Evolutionary conservation across 2,329 filamentous ascomycete species (phyloP), one percentile per base, ranked within the genome.

Genomic region (Beauveria bassiana): DNA sequence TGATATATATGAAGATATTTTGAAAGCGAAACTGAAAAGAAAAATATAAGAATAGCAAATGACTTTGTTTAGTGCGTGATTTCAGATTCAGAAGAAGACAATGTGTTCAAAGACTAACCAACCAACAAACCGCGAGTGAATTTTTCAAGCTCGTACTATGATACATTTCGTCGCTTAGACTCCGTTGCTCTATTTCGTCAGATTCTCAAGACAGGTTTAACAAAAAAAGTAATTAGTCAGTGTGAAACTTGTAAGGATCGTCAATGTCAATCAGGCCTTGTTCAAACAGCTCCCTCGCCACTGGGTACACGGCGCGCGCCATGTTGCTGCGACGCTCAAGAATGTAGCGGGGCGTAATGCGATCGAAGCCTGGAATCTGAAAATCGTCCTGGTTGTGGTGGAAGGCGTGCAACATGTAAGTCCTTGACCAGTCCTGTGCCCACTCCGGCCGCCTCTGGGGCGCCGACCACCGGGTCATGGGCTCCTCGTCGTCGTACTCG

Each of bases 281-380:
- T 7, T 66, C 55, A 24, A 64, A 67, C 61, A 67, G 64, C 16
- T 64, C 51, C 22, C 58, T 62, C 1, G 62, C 65, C 3, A 66
- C 45, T 2, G 62, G 64, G 24, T 67, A 67, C 16, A 65, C 58
- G 8, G 65, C 65, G 2, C 59, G 49, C 2, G 65, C 65, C 42
- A 65, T 66, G 31, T 66, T 66, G 18, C 66, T 67, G 46, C 47
- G 43, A 38, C 65, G 55, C 42, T 61, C 58, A 38, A 67, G 54
- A n/a, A 67, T 61, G 43, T 66, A 67, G 1, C 54, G 55, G 3
- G 65, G 65, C 3, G 65, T 61, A 12, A 66, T 62, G 42, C 45
- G 34, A 3, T 55, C 40, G 38, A 64, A 62, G 7, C 61, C 54
- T 8, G 43, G 47, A 34, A 58, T 47, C 28, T 52, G 16, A 24